Evolutionary conservation across 148 eudicot species (phyloP).

Genomic region (Dianthus caryophyllus): DNA sequence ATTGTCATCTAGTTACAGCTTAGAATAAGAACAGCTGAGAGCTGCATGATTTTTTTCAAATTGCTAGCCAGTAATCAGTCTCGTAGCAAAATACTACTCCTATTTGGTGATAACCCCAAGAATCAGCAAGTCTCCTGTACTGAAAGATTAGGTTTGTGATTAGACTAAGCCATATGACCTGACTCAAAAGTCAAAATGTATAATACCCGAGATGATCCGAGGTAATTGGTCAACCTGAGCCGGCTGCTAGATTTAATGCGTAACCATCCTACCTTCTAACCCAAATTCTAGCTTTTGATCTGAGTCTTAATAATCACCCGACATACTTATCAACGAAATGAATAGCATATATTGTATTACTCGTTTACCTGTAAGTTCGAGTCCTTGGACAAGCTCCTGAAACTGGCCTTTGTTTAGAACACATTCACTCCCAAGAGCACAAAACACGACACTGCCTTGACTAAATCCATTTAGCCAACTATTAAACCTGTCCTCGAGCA

Average conservation of each 20-base stretch:
- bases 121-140: not conserved
- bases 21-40: too few relatives aligned
- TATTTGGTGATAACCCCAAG: too few relatives aligned
- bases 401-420: slow-evolving; percentile 28
- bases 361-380: slow-evolving; percentile 38
- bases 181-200: too few relatives aligned
- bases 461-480: slow-evolving; percentile 35
- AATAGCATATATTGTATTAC: not conserved
- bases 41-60: not conserved
- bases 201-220: too few relatives aligned
- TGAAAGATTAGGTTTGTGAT: not conserved
- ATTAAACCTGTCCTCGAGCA: slow-evolving; percentile 33
- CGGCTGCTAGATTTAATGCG: too few relatives aligned
- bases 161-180: not conserved
- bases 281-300: too few relatives aligned
- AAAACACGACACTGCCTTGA: slow-evolving; percentile 32
- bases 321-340: too few relatives aligned
- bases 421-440: slow-evolving; percentile 53
- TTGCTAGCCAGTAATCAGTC: not conserved
- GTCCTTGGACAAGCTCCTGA: slow-evolving; percentile 39
- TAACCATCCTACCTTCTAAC: too few relatives aligned
- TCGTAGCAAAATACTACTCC: not conserved
- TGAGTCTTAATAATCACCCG: too few relatives aligned
- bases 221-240: too few relatives aligned
- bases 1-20: too few relatives aligned